Conservation (phyloP, 1,284 basidiomycete species). For the Cystobasidium slooffiae region DNA sequence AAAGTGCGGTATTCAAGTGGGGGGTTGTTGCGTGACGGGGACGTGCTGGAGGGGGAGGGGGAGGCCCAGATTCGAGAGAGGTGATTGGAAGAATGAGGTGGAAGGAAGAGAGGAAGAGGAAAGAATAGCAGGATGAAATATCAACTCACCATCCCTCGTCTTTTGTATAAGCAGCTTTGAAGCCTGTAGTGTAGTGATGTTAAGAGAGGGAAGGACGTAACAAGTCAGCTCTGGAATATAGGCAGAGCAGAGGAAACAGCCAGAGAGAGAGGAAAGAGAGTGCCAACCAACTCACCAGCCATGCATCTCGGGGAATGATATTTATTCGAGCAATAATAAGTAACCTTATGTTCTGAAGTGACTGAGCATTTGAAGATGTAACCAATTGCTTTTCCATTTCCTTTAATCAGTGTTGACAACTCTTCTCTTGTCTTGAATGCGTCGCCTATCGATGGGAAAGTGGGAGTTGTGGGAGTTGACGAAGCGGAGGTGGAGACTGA, state of each 20-base stretch:
- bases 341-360: conserved; percentile 15
- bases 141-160: conserved; percentile 6
- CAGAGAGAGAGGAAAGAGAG: conserved; percentile 15
- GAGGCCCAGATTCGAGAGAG: no score
- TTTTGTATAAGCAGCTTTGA: conserved; percentile 14
- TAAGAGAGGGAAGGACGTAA: not conserved
- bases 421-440: conserved; percentile 12
- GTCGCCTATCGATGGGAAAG: conserved; percentile 13
- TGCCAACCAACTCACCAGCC: conserved; percentile 16
- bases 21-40: no score
- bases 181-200: not conserved
- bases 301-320: conserved; percentile 25
- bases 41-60: no score
- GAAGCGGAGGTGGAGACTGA: not conserved
- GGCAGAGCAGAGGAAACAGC: not conserved
- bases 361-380: conserved; percentile 34
- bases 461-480: not conserved
- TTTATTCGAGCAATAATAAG: conserved; percentile 33
- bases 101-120: not conserved
- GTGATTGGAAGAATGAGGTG: no score
- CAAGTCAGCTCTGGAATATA: not conserved
- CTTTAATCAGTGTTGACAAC: conserved; percentile 14
- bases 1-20: no score
- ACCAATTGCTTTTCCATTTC: conserved; percentile 12
- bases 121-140: not conserved